Conservation (phyloP, 495 filamentous ascomycete genomes). For the Parachaetomium inaequale region DNA sequence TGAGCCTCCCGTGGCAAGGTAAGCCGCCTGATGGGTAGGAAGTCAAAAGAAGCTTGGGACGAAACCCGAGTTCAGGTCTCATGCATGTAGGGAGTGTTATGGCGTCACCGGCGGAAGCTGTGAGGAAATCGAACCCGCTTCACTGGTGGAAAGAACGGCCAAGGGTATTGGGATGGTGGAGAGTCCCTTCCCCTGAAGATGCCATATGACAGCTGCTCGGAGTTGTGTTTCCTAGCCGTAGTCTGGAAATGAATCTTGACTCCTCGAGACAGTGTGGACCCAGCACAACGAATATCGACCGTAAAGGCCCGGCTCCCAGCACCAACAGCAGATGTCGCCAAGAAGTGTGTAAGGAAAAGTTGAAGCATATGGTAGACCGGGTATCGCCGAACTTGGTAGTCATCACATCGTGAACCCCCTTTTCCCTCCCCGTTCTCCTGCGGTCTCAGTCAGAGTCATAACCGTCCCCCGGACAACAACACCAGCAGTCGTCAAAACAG, state of each 20-base stretch:
- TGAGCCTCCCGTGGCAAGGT: not conserved
- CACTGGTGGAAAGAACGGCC: not conserved
- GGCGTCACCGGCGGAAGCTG: not conserved
- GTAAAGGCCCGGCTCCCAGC: no score
- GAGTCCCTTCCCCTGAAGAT: no score
- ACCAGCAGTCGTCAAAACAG: constrained; percentile 10
- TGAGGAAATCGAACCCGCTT: not conserved
- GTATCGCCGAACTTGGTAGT: not conserved
- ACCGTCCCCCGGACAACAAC: constrained; percentile 16
- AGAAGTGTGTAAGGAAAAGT: no score
- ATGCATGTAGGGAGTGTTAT: not conserved
- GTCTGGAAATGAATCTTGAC: no score
- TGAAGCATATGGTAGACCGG: not conserved
- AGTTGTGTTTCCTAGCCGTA: no score
- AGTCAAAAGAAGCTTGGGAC: not conserved
- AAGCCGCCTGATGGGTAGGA: not conserved
- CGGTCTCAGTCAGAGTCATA: constrained; percentile 7
- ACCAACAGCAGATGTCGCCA: no score
- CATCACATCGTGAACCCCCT: not conserved
- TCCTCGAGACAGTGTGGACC: no score
- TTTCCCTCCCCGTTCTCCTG: not conserved
- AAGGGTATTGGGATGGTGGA: not conserved
- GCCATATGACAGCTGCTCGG: no score
- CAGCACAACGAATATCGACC: no score
- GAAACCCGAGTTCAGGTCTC: not conserved